Conservation (phyloP, 1,284 basidiomycete genomes). For the Golubevia sp. region DNA sequence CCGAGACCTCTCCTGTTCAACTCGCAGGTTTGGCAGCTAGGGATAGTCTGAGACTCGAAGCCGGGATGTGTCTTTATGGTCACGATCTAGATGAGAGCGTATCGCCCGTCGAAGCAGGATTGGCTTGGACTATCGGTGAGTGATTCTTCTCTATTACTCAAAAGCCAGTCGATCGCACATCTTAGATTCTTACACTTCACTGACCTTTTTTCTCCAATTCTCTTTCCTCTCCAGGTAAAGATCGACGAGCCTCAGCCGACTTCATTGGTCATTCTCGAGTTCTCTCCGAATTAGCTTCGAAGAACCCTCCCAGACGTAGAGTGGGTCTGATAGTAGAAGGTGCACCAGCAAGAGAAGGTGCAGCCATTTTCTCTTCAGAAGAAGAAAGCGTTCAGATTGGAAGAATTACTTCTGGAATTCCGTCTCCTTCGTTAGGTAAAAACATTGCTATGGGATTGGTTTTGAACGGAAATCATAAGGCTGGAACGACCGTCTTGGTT, state of each 20-base stretch:
- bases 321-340: slow-evolving; percentile 81
- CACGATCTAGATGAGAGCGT: slow-evolving; percentile 87
- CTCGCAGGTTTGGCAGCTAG: slow-evolving; percentile 89
- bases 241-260: slow-evolving; percentile 70
- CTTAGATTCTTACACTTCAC: slow-evolving; percentile 3
- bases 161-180: background rate
- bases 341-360: slow-evolving; percentile 74
- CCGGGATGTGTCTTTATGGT: slow-evolving; percentile 97
- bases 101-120: slow-evolving; percentile 80
- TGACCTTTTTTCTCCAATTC: background rate
- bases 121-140: slow-evolving; percentile 89
- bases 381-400: slow-evolving; percentile 66
- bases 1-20: slow-evolving; percentile 70
- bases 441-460: slow-evolving; percentile 98
- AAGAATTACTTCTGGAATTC: slow-evolving; percentile 91
- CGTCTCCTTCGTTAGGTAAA: slow-evolving; percentile 83
- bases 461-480: slow-evolving; percentile 78
- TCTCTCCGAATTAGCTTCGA: slow-evolving; percentile 70
- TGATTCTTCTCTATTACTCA: slow-evolving; percentile 7
- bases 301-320: slow-evolving; percentile 73
- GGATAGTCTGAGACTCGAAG: slow-evolving; percentile 90
- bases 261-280: slow-evolving; percentile 87
- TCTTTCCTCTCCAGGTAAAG: slow-evolving; percentile 69
- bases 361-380: slow-evolving; percentile 30
- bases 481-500: slow-evolving; percentile 79